phyloP scores from a whole-genome alignment of 805 yeast species.

The Metschnikowia peoriensis region DNA sequence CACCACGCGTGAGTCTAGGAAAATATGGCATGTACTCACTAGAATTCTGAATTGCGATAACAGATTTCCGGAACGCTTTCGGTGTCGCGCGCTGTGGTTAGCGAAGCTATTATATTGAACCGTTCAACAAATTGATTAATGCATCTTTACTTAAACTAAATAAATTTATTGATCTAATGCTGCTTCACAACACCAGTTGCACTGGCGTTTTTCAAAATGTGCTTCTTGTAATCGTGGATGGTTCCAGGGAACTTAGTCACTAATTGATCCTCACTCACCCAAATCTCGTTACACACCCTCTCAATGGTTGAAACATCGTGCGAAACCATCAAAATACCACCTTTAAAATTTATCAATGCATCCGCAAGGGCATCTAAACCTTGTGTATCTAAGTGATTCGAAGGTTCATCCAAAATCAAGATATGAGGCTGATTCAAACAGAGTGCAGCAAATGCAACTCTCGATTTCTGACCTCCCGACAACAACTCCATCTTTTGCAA shows the following conservation, averaged over 20 bases:
- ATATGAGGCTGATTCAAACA: slow-evolving; percentile 90
- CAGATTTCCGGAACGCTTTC: background rate
- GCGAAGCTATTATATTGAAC: background rate
- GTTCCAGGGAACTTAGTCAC: slow-evolving; percentile 78
- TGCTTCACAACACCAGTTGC: slow-evolving; percentile 86
- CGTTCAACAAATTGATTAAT: background rate
- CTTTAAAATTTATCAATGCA: slow-evolving; percentile 83
- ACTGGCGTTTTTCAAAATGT: slow-evolving; percentile 75
- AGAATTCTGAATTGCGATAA: background rate
- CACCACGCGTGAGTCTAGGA: slow-evolving; percentile 24
- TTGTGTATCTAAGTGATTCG: slow-evolving; percentile 96
- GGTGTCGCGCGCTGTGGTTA: background rate
- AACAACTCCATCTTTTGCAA: slow-evolving; percentile 83
- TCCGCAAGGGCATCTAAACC: slow-evolving; percentile 95
- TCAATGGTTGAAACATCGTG: slow-evolving; percentile 94
- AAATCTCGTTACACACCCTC: slow-evolving; percentile 86
- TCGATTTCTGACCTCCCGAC: slow-evolving; percentile 97
- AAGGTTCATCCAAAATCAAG: slow-evolving; percentile 93
- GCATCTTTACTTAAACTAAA: background rate
- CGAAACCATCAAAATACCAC: slow-evolving; percentile 96
- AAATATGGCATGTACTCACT: slow-evolving; percentile 4
- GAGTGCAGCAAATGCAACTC: slow-evolving; percentile 96
- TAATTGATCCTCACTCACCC: slow-evolving; percentile 88
- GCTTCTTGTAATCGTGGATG: slow-evolving; percentile 86
- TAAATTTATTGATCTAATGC: slow-evolving; percentile 44